phyloP scores from a whole-genome alignment of 2,329 filamentous ascomycete species.

The Huntiella savannae region DNA sequence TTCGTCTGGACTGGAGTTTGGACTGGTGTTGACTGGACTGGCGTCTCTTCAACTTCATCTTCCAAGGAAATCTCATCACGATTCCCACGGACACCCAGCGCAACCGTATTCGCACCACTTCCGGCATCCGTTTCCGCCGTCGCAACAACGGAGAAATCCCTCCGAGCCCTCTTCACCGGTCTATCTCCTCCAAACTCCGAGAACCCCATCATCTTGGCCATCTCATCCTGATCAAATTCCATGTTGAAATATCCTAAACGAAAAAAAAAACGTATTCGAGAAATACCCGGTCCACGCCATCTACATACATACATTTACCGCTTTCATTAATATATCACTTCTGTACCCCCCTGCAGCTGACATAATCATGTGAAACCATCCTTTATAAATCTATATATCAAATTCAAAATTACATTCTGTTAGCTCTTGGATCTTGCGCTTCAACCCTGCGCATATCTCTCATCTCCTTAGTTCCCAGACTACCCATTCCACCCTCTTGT shows the following conservation, averaged over 20 bases:
- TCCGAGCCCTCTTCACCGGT: constrained; percentile 42
- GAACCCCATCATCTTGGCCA: constrained; percentile 56
- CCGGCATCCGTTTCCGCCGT: constrained; percentile 17
- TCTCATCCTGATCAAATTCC: constrained; percentile 24
- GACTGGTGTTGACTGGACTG: not conserved
- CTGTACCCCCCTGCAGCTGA: too few species aligned
- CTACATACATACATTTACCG: too few species aligned
- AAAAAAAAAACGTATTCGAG: not conserved
- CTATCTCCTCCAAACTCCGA: constrained; percentile 42
- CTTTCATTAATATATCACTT: too few species aligned
- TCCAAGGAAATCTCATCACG: not conserved
- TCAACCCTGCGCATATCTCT: constrained; percentile 67
- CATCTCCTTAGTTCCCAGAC: constrained; percentile 79
- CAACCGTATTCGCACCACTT: not conserved
- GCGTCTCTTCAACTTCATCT: not conserved
- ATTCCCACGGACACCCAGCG: not conserved
- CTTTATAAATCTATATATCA: too few species aligned
- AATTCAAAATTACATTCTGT: constrained; percentile 26
- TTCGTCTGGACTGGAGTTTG: not conserved
- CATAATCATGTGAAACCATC: too few species aligned
- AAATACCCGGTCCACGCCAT: not conserved
- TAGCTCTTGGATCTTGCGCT: constrained; percentile 60
- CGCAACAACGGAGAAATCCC: constrained; percentile 7
- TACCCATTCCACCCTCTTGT: constrained; percentile 71
- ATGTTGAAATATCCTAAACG: not conserved